Percentiles rank a stretch among this genome's conserved stretches.
phyloP scores from a whole-genome alignment of 805 yeast species.

The Komagataella mondaviorum region DNA sequence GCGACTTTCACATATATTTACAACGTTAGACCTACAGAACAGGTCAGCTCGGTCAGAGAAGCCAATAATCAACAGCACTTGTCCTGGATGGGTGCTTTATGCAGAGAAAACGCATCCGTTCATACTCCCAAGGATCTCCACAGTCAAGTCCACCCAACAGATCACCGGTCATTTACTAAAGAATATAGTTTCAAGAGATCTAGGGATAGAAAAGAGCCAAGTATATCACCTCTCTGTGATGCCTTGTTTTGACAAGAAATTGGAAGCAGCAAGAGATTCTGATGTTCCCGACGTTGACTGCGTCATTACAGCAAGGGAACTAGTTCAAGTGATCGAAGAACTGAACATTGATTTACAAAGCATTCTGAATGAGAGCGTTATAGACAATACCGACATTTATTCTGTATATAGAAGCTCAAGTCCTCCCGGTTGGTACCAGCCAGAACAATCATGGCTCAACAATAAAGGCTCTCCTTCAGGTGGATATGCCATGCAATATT shows the following conservation, averaged over 20 bases:
- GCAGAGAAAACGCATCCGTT: slow-evolving; percentile 94
- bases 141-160: slow-evolving; percentile 84
- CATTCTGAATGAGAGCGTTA: slow-evolving; percentile 7
- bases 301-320: slow-evolving; percentile 84
- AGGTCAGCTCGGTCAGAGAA: slow-evolving; percentile 7
- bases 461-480: slow-evolving; percentile 80
- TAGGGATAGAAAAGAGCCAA: slow-evolving; percentile 12
- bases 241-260: slow-evolving; percentile 97
- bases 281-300: slow-evolving; percentile 67
- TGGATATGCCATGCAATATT: slow-evolving; percentile 70
- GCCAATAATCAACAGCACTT: slow-evolving; percentile 59
- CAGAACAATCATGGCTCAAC: slow-evolving; percentile 51
- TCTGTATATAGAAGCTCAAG: slow-evolving; percentile 20
- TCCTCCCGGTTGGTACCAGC: slow-evolving; percentile 52
- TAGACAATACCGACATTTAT: slow-evolving; percentile 6
- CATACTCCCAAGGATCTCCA: slow-evolving; percentile 54
- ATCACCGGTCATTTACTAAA: slow-evolving; percentile 76
- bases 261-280: slow-evolving; percentile 86
- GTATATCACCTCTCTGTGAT: slow-evolving; percentile 77
- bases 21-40: slow-evolving; percentile 25
- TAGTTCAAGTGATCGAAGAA: slow-evolving; percentile 58
- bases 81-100: slow-evolving; percentile 96
- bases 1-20: slow-evolving; percentile 38
- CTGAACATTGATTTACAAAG: slow-evolving; percentile 24
- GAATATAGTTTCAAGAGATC: slow-evolving; percentile 24